Conservation (phyloP, 257 asterid species). For the Solanum virginianum region DNA sequence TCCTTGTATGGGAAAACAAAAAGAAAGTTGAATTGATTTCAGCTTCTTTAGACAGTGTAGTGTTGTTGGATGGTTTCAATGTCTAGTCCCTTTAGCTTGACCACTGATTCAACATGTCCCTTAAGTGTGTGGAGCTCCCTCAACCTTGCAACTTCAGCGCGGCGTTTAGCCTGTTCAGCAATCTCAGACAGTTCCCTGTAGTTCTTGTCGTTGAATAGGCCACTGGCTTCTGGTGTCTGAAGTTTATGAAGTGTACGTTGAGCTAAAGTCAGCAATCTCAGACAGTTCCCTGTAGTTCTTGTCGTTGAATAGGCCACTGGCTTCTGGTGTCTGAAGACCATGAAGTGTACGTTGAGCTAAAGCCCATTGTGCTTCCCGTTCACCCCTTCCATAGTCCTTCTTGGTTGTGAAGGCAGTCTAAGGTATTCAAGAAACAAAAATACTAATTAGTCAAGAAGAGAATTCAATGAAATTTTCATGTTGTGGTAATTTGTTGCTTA, state of each 20-base stretch:
- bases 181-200: slow-evolving; percentile 37
- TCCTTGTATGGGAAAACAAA: not conserved
- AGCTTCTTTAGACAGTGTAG: slow-evolving; percentile 35
- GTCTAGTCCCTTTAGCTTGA: slow-evolving; percentile 60
- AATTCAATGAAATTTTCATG: not conserved
- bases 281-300: slow-evolving; percentile 35
- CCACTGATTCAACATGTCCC: slow-evolving; percentile 76
- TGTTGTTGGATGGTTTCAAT: slow-evolving; percentile 56
- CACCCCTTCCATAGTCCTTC: slow-evolving; percentile 72
- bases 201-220: slow-evolving; percentile 29
- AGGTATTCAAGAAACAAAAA: not conserved
- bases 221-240: slow-evolving; percentile 14
- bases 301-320: slow-evolving; percentile 13
- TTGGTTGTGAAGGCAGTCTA: slow-evolving; percentile 79
- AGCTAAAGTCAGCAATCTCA: slow-evolving; percentile 64
- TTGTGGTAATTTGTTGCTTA: not conserved
- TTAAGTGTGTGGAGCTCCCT: slow-evolving; percentile 75
- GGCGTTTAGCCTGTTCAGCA: slow-evolving; percentile 66
- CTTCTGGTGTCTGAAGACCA: slow-evolving; percentile 38
- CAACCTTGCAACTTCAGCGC: slow-evolving; percentile 79
- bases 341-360: slow-evolving; percentile 76
- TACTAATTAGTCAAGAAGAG: not conserved
- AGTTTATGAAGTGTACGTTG: slow-evolving; percentile 79
- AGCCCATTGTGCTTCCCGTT: slow-evolving; percentile 84
- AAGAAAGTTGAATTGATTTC: not conserved